Evolutionary conservation across 202 grass and related monocot genomes (phyloP).

Genomic region (Alloteropsis angusta): DNA sequence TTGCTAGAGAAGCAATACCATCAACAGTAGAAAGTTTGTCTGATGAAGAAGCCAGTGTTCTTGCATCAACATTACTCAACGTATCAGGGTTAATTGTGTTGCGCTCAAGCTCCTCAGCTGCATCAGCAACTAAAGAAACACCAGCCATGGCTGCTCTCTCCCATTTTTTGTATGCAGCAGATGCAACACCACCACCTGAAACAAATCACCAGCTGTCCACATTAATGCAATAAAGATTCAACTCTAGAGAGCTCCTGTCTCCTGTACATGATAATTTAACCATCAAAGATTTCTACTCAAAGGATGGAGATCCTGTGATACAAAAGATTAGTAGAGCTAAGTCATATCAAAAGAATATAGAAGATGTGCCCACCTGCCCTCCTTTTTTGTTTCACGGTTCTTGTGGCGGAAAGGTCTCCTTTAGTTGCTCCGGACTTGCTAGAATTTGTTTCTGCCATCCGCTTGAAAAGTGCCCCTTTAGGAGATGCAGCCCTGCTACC

Average conservation of each 20-base stretch:
- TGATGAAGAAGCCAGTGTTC: conserved; percentile 22
- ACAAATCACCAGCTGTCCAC: conserved; percentile 25
- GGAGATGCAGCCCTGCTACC: conserved; percentile 49
- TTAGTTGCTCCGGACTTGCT: conserved; percentile 44
- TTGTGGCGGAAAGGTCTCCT: conserved; percentile 63
- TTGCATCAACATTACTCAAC: conserved; percentile 32
- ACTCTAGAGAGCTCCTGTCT: background rate
- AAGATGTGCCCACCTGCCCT: conserved; percentile 53
- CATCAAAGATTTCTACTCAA: conserved; percentile 7
- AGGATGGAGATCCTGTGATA: conserved; percentile 4
- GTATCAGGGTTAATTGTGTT: background rate
- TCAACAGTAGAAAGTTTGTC: conserved; percentile 37
- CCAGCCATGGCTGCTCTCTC: conserved; percentile 92
- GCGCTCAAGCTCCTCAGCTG: conserved; percentile 88
- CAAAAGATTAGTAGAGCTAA: conserved; percentile 6
- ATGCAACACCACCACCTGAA: conserved; percentile 54
- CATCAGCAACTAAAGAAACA: conserved; percentile 99
- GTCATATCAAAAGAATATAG: conserved; percentile 22
- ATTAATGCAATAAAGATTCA: conserved; percentile 23
- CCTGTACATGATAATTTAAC: conserved; percentile 1
- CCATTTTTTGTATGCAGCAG: conserved; percentile 85
- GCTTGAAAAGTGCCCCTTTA: conserved; percentile 58
- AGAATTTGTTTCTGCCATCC: conserved; percentile 48
- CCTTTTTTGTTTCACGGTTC: conserved; percentile 83
- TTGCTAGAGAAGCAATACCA: conserved; percentile 37